phyloP scores from a whole-genome alignment of 2,329 filamentous ascomycete genomes.

The Xylariaceae sp. region DNA sequence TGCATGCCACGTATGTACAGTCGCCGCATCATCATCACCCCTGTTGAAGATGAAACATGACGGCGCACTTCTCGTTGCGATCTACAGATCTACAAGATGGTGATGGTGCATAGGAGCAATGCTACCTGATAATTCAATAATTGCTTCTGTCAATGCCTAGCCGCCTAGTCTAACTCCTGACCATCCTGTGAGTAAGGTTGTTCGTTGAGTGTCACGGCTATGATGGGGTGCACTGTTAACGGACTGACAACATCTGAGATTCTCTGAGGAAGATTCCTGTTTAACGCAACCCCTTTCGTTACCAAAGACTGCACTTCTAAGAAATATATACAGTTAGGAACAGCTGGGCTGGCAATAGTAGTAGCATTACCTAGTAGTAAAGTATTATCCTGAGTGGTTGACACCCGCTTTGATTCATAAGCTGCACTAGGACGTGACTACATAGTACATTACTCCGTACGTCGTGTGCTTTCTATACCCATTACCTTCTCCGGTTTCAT shows the following conservation, averaged over 20 bases:
- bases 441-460: background rate
- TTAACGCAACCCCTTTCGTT: no score
- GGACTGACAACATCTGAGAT: background rate
- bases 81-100: background rate
- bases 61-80: slow-evolving; percentile 9
- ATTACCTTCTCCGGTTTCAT: slow-evolving; percentile 5
- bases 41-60: background rate
- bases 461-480: slow-evolving; percentile 6
- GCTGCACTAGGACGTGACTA: background rate
- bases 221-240: background rate
- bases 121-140: no score
- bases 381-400: background rate
- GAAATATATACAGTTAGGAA: background rate
- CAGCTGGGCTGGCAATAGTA: background rate
- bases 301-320: background rate
- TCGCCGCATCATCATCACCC: no score
- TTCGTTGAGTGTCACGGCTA: no score
- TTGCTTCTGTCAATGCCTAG: no score
- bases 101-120: no score
- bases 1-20: slow-evolving; percentile 10
- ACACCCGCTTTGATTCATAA: slow-evolving; percentile 2
- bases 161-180: no score
- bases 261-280: no score
- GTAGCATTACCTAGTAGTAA: no score
- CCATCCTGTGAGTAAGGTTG: no score